phyloP scores from a whole-genome alignment of 495 filamentous ascomycete species.

The Podospora anserina region DNA sequence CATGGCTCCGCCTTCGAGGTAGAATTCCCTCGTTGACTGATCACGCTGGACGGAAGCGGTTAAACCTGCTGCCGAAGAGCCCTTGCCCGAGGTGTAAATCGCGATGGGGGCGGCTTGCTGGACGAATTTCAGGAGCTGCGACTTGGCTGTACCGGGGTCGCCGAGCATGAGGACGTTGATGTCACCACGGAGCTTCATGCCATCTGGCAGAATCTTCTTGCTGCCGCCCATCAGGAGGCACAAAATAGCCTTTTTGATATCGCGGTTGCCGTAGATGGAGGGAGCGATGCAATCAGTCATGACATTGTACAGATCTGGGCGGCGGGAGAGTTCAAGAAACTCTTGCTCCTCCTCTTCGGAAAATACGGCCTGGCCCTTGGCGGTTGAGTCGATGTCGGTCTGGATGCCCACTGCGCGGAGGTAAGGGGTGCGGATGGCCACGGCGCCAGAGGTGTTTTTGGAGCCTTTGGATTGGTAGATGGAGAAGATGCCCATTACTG shows the following conservation, averaged over 20 bases:
- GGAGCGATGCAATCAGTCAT: conserved; percentile 93
- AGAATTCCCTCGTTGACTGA: conserved; percentile 88
- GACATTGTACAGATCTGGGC: conserved; percentile 86
- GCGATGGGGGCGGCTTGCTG: conserved; percentile 95
- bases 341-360: conserved; percentile 97
- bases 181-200: conserved; percentile 97
- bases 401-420: conserved; percentile 91
- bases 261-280: conserved; percentile 91
- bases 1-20: conserved; percentile 98
- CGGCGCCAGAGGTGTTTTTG: conserved; percentile 72
- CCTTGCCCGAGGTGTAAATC: conserved; percentile 99
- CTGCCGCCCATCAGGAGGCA: conserved; percentile 93
- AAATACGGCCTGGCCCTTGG: conserved; percentile 81
- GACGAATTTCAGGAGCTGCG: conserved; percentile 94
- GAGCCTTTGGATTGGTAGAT: conserved; percentile 90
- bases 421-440: conserved; percentile 94
- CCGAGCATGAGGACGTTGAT: conserved; percentile 97
- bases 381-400: conserved; percentile 83
- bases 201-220: conserved; percentile 97
- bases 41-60: conserved; percentile 97
- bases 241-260: conserved; percentile 99
- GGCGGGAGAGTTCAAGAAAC: conserved; percentile 86
- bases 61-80: conserved; percentile 95
- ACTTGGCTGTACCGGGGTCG: conserved; percentile 98
- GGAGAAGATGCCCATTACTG: conserved; percentile 94